Evolutionary conservation across 2,329 filamentous ascomycete species (phyloP).

Genomic region (Neoscytalidium dimidiatum): DNA sequence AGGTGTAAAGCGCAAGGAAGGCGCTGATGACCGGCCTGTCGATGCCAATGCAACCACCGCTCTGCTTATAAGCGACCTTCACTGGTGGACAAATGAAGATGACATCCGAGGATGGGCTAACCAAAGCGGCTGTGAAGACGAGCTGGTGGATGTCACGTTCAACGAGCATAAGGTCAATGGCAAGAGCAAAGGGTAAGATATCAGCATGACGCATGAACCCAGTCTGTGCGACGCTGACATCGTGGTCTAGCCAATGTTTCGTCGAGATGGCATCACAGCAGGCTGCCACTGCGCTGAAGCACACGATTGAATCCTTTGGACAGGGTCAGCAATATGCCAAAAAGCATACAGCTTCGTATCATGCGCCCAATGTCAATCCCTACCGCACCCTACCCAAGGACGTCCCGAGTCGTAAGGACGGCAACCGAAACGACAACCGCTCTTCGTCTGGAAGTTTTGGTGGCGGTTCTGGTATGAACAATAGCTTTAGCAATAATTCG

Average conservation of each 20-base stretch:
- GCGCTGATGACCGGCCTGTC: conserved; percentile 52
- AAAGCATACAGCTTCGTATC: conserved; percentile 71
- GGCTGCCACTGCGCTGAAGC: conserved; percentile 83
- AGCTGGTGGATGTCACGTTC: conserved; percentile 91
- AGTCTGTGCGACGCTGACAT: not conserved
- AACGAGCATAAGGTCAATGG: conserved; percentile 99
- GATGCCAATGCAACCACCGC: conserved; percentile 68
- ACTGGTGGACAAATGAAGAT: conserved; percentile 93
- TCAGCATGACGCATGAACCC: not conserved
- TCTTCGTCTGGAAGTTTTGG: conserved; percentile 42
- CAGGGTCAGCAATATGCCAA: conserved; percentile 63
- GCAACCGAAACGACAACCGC: conserved; percentile 62
- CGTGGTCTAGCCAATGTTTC: conserved; percentile 65
- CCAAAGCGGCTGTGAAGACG: conserved; percentile 76
- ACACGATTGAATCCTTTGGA: conserved; percentile 69
- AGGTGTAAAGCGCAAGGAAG: conserved; percentile 64
- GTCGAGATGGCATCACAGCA: conserved; percentile 82
- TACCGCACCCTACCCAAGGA: conserved; percentile 93
- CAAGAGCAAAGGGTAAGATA: conserved; percentile 89
- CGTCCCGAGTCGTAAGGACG: conserved; percentile 68
- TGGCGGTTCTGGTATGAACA: conserved; percentile 42
- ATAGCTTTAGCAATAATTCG: conserved; percentile 48
- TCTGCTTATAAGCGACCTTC: conserved; percentile 82
- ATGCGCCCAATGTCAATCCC: conserved; percentile 75
- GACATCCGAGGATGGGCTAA: conserved; percentile 86